Evolutionary conservation across 805 yeast genomes (phyloP).

Genomic region (Yarrowia sp.): DNA sequence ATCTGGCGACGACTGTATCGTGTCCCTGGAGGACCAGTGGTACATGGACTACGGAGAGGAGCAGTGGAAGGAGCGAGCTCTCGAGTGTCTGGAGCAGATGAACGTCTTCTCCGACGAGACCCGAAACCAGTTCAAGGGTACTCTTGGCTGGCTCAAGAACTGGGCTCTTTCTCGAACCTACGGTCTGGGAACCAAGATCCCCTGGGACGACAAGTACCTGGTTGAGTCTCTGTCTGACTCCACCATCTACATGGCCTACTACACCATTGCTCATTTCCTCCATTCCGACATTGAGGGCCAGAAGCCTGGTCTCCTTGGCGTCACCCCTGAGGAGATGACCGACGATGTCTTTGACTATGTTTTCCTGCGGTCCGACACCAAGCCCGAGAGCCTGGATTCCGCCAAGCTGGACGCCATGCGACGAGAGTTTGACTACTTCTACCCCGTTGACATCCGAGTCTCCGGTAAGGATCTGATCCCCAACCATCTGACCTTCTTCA

Average conservation of each 20-base stretch:
- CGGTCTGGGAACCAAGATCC: slow-evolving; percentile 91
- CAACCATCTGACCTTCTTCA: slow-evolving; percentile 93
- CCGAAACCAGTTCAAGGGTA: slow-evolving; percentile 87
- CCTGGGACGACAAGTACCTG: slow-evolving; percentile 93
- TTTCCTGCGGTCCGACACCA: slow-evolving; percentile 65
- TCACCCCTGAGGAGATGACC: slow-evolving; percentile 80
- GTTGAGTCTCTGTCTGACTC: slow-evolving; percentile 96
- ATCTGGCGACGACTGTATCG: slow-evolving; percentile 95
- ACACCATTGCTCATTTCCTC: slow-evolving; percentile 81
- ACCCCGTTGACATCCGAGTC: slow-evolving; percentile 86
- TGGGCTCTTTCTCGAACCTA: slow-evolving; percentile 98
- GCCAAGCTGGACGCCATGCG: slow-evolving; percentile 69
- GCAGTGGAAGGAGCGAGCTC: slow-evolving; percentile 75
- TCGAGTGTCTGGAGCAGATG: slow-evolving; percentile 73
- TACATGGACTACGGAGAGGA: slow-evolving; percentile 96
- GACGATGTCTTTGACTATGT: slow-evolving; percentile 91
- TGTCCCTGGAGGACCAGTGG: slow-evolving; percentile 98
- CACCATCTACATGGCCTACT: slow-evolving; percentile 91
- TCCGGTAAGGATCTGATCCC: slow-evolving; percentile 97
- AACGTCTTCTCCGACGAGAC: slow-evolving; percentile 79
- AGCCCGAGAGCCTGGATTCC: slow-evolving; percentile 55
- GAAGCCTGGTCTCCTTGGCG: slow-evolving; percentile 65
- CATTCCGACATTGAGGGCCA: slow-evolving; percentile 85
- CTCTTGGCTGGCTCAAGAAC: slow-evolving; percentile 91
- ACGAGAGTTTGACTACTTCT: slow-evolving; percentile 94